Percentiles rank a stretch among this genome's conserved stretches.
Evolutionary conservation across 1,284 basidiomycete species (phyloP).

Genomic region (Anthracocystis walkeri): DNA sequence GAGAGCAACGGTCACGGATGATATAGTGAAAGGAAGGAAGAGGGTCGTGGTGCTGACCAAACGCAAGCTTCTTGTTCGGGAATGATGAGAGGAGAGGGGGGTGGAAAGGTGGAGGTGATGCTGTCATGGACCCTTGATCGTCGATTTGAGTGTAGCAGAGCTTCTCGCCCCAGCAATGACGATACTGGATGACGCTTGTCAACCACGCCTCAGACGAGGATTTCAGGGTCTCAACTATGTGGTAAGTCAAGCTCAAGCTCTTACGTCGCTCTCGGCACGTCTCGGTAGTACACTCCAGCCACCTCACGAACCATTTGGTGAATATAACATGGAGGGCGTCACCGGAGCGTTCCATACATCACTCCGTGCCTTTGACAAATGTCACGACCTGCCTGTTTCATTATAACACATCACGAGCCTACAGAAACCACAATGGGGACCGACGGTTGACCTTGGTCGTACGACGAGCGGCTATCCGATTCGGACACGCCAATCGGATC

Average conservation of each 20-base stretch:
- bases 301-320: too few relatives aligned
- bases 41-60: not conserved
- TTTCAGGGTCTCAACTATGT: conserved; percentile 15
- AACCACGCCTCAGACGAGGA: too few relatives aligned
- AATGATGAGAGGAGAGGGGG: not conserved
- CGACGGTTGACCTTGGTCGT: too few relatives aligned
- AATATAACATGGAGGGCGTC: too few relatives aligned
- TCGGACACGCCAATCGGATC: too few relatives aligned
- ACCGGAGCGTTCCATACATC: too few relatives aligned
- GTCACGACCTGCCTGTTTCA: too few relatives aligned
- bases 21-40: not conserved
- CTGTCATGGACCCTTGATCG: conserved; percentile 33
- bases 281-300: too few relatives aligned
- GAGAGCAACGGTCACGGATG: not conserved
- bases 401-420: too few relatives aligned
- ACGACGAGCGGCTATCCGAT: too few relatives aligned
- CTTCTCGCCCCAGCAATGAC: conserved; percentile 5
- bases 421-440: too few relatives aligned
- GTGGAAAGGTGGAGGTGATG: conserved; percentile 9
- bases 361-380: too few relatives aligned
- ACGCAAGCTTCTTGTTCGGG: not conserved
- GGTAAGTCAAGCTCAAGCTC: conserved; percentile 6
- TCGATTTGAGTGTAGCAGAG: conserved; percentile 12
- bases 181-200: not conserved
- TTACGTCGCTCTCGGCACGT: not conserved